These are phyloP conservation scores for Penicillium freii DNA, from an alignment of 2,329 filamentous ascomycete genomes.

Conservation along the genomic window DNA sequence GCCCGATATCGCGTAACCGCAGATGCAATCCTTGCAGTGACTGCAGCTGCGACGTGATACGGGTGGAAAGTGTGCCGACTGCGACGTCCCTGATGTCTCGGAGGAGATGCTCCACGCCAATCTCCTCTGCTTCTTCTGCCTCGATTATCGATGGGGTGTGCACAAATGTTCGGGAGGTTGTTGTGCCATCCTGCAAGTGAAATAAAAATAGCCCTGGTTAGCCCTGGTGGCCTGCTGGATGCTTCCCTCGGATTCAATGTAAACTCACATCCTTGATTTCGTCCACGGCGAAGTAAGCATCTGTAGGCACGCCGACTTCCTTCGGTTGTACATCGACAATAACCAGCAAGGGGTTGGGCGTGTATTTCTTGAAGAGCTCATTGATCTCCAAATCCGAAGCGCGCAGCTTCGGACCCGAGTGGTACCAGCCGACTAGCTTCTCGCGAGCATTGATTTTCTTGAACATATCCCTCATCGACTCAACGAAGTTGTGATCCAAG, in stretches of 20 bases:
- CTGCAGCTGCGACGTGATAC: constrained; percentile 96
- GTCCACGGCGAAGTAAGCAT: constrained; percentile 98
- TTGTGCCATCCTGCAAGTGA: constrained; percentile 77
- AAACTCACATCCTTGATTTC: constrained; percentile 94
- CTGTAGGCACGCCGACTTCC: constrained; percentile 94
- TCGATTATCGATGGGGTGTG: constrained; percentile 98
- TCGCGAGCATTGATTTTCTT: constrained; percentile 99
- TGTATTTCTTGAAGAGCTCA: constrained; percentile 99
- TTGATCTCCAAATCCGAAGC: constrained; percentile 98
- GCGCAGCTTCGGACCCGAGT: constrained; percentile 93
- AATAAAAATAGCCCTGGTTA: background rate
- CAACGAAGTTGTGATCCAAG: constrained; percentile 98
- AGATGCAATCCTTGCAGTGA: constrained; percentile 94
- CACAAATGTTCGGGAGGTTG: constrained; percentile 94
- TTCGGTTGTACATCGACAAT: constrained; percentile 99
- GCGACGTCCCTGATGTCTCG: constrained; percentile 98
- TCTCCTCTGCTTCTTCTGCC: constrained; percentile 97
- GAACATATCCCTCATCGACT: constrained; percentile 99
- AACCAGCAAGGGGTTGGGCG: constrained; percentile 89
- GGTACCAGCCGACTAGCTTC: constrained; percentile 99
- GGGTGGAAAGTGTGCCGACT: constrained; percentile 91
- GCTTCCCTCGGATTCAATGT: background rate
- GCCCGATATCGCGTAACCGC: constrained; percentile 88
- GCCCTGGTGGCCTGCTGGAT: background rate
- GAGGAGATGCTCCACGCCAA: constrained; percentile 95